Evolutionary conservation across 208 protist species (phyloP).

Genomic region (Zelonia costaricensis): DNA sequence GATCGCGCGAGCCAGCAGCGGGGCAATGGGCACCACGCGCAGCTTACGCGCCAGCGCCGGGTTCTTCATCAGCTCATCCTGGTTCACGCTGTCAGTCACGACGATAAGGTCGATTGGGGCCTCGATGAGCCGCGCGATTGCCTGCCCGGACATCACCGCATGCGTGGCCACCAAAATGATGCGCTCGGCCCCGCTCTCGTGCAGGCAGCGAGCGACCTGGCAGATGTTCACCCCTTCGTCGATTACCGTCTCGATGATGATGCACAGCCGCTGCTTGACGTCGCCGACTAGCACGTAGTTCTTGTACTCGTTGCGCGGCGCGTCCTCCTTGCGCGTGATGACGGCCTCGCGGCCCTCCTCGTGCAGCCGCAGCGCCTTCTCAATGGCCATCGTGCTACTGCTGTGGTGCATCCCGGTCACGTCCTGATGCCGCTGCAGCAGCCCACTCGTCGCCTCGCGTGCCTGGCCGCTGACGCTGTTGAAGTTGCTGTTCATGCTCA

Average conservation of each 20-base stretch:
- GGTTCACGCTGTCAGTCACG: slow-evolving; percentile 82
- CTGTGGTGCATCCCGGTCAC: slow-evolving; percentile 11
- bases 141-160: slow-evolving; percentile 67
- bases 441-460: background rate
- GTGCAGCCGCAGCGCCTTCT: slow-evolving; percentile 58
- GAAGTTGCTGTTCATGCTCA: slow-evolving; percentile 1
- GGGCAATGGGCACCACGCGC: slow-evolving; percentile 80
- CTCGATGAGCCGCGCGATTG: slow-evolving; percentile 58
- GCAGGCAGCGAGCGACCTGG: slow-evolving; percentile 54
- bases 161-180: slow-evolving; percentile 81
- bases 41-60: slow-evolving; percentile 76
- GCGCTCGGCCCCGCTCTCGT: slow-evolving; percentile 58
- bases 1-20: slow-evolving; percentile 79
- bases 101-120: slow-evolving; percentile 81
- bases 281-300: slow-evolving; percentile 77
- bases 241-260: slow-evolving; percentile 77
- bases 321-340: slow-evolving; percentile 24
- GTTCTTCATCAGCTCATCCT: slow-evolving; percentile 71
- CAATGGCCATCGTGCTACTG: slow-evolving; percentile 59
- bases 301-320: slow-evolving; percentile 28
- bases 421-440: slow-evolving; percentile 4
- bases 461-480: background rate
- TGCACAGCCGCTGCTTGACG: slow-evolving; percentile 67
- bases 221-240: slow-evolving; percentile 80
- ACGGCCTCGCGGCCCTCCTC: slow-evolving; percentile 47